Base-by-base conservation (phyloP, 495 filamentous ascomycete species). In the Umbilicaria muhlenbergii region DNA sequence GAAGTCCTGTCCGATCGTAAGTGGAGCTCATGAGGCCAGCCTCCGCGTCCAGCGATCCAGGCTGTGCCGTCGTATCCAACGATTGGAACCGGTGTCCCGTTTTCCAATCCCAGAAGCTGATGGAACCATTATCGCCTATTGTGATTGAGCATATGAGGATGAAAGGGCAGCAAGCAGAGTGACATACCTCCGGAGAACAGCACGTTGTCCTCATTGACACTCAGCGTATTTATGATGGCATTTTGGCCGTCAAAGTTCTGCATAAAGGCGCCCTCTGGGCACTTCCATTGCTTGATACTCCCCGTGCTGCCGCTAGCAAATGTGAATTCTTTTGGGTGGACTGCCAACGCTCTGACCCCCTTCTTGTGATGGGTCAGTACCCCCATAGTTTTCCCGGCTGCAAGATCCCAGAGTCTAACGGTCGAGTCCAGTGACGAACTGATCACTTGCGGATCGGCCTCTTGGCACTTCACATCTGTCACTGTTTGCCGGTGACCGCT, bases 81-180 rank as follows among this genome's bases (percentile, higher is more conserved):
- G 72, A 69, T 62, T 99, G 92, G 64, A 86, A 96, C 16, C 81
- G 70, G 54, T 96, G 74, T 0, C 92, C 92, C 3, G 87, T 85
- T 68, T 96, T 96, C 92, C 92, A 99, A 61, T 99, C 92, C 83
- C 86, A 99, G 70, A 99, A 96, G 51, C 76, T 81, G 72, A 96
- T 91, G 42, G 84, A 88, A 35, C 92, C 92, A 54, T 96, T 92
- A 50, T 99, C 92, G 38, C 82, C 24, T 28, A 28, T 7, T 28
- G 2, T 28, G 24, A 28, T 10, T 62, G 48, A 24, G 24, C 15
- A 32, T 21, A 32, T 48, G 24, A 16, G 7, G 5, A 19, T 17
- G 24, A 38, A 13, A n/a, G 21, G 18, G 24, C 17, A 46, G 17
- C 11, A 47, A 50, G 42, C 53, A 61, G 54, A 8, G 24, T 1